A percentile compares a stretch with the other conserved stretches of the same genome.
Conservation (phyloP, 345 rosid genomes). For the Eucalyptus cloeziana region DNA sequence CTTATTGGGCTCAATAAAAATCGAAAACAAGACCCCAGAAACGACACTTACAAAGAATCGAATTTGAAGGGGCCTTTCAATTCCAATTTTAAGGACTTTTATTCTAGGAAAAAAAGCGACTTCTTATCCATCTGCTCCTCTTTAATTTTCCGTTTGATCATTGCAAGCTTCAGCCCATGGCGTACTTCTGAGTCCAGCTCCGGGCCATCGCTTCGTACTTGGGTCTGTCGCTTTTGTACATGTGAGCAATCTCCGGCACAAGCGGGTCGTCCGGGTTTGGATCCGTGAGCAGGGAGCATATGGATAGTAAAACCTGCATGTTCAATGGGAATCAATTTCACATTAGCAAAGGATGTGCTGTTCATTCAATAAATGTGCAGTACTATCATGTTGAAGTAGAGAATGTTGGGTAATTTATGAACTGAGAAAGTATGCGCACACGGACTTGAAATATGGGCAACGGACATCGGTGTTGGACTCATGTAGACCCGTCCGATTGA, state of each 20-base stretch:
- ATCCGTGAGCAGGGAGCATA: slow-evolving; percentile 26
- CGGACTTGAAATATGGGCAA: neutral
- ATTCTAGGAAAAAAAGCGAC: neutral
- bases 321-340: neutral
- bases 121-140: neutral
- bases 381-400: neutral
- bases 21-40: neutral
- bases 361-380: neutral
- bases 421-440: neutral
- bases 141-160: neutral
- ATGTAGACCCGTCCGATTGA: neutral
- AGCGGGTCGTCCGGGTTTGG: slow-evolving; percentile 33
- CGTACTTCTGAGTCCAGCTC: slow-evolving; percentile 33
- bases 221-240: slow-evolving; percentile 14
- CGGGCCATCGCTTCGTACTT: slow-evolving; percentile 25
- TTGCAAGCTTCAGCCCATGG: slow-evolving; percentile 7
- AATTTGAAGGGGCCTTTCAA: neutral
- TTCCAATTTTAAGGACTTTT: neutral
- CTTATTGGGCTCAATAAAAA: neutral
- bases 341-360: neutral
- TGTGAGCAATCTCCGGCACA: slow-evolving; percentile 27
- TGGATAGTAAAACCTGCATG: slow-evolving; percentile 21
- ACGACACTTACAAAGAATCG: neutral
- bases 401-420: neutral
- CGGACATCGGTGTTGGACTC: neutral